Conservation (phyloP, 2,329 filamentous ascomycete genomes). For the Huntiella savannae region DNA sequence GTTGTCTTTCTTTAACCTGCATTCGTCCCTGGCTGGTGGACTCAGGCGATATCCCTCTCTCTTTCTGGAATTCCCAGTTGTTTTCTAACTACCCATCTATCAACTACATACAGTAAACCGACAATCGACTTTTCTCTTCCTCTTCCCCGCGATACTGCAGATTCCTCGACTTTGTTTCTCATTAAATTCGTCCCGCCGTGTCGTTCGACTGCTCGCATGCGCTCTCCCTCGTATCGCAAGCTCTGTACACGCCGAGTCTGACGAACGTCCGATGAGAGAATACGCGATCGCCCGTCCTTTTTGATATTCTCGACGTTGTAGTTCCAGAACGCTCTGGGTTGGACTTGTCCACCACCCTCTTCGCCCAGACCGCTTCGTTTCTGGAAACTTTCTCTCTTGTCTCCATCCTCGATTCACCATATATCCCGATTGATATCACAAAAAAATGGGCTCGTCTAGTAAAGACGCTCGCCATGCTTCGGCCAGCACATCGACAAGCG, state of each 20-base stretch:
- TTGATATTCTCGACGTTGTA: no score
- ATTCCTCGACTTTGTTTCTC: background rate
- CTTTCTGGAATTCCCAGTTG: background rate
- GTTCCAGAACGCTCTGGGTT: background rate
- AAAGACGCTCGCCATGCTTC: slow-evolving; percentile 18
- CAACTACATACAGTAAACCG: background rate
- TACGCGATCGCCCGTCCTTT: slow-evolving; percentile 1
- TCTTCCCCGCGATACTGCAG: background rate
- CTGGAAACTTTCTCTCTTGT: background rate
- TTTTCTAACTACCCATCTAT: background rate
- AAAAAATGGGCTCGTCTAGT: slow-evolving; percentile 9
- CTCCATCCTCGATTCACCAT: background rate
- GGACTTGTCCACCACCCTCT: background rate
- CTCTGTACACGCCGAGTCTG: background rate
- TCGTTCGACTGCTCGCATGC: background rate
- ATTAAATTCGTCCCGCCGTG: slow-evolving; percentile 1
- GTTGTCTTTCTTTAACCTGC: slow-evolving; percentile 4
- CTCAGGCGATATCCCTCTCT: background rate
- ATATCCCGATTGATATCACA: no score
- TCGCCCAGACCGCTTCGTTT: background rate
- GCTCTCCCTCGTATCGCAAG: no score
- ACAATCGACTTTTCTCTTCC: background rate
- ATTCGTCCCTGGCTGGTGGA: background rate
- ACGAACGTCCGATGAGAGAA: background rate
- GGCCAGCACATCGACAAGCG: slow-evolving; percentile 24